Evolutionary conservation across 2,329 filamentous ascomycete species (phyloP).

Genomic region (Pseudocercospora fijiensis): DNA sequence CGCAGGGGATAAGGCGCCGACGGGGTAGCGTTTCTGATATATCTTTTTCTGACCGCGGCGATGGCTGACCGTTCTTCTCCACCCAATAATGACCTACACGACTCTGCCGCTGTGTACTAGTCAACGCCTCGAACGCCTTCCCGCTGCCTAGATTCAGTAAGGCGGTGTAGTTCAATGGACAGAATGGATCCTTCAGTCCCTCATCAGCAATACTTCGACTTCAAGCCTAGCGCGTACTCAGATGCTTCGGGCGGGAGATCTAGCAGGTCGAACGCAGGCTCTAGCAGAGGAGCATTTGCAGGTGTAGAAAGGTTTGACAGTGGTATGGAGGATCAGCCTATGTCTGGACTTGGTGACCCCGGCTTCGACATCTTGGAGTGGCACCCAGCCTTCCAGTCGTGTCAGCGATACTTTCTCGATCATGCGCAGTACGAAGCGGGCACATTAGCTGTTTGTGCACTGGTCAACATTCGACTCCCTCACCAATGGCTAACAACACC

Average conservation of each 20-base stretch:
- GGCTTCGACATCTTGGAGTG: slow-evolving; percentile 83
- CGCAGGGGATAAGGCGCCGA: not conserved
- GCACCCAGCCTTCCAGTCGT: slow-evolving; percentile 88
- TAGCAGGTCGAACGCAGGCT: slow-evolving; percentile 5
- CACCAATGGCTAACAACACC: slow-evolving; percentile 67
- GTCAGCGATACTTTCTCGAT: slow-evolving; percentile 87
- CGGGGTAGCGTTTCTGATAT: slow-evolving; percentile 4
- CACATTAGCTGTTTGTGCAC: slow-evolving; percentile 84
- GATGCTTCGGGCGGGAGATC: slow-evolving; percentile 3
- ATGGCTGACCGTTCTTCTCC: slow-evolving; percentile 1
- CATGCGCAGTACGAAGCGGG: slow-evolving; percentile 79
- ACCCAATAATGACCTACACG: slow-evolving; percentile 5
- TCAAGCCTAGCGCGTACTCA: not conserved
- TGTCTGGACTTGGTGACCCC: slow-evolving; percentile 40
- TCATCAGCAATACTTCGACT: not conserved
- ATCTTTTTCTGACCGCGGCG: not conserved
- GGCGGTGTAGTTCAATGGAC: not conserved
- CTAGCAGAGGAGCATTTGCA: slow-evolving; percentile 7
- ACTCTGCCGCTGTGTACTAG: slow-evolving; percentile 3
- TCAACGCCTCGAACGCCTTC: not conserved
- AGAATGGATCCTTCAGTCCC: not conserved
- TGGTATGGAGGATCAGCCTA: slow-evolving; percentile 22
- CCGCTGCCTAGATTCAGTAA: not conserved
- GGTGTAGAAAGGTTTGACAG: slow-evolving; percentile 12
- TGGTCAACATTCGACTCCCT: slow-evolving; percentile 87